Base-by-base conservation (phyloP, 108 stramenopile genomes). In the Nitzschia sp. region DNA sequence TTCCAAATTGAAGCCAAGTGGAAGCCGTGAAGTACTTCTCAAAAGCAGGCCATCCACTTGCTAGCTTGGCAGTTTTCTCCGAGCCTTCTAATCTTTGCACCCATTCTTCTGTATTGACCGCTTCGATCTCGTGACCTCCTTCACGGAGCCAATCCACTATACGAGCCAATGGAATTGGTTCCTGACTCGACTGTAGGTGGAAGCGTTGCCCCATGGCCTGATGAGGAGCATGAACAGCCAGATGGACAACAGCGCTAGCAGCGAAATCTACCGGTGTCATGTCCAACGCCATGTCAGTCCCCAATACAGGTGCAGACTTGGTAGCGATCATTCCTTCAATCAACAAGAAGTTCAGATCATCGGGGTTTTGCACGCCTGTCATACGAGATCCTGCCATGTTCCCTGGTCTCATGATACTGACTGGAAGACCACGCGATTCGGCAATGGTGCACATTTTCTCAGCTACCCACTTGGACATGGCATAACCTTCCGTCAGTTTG, bases 181-280 rank as follows among this genome's bases (percentile, higher is more conserved):
- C 42, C 14, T 66, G 58, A 10, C 65, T 58, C 15, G 58, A 40
- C 48, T 74, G 73, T 50, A 74, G 52, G 37, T 74, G 73, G 17
- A 74, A 43, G 10, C 73, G 73, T 29, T 74, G 73, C 11, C 73
- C 73, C 29, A 74, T 61, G 48, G 53, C 65, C 52, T 10, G 9
- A 8, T 67, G 59, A 7, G 73, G 73, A 15, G 56, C 67, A 42
- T 78, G 50, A 3, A 66, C 65, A 41, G 74, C 65, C 40, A 82
- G 64, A 40, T 70, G 60, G 20, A 88, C 79, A 22, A 91, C 77
- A 17, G 84, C 82, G n/a, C 70, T 71, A 10, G 90, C 85, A 9
- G 90, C 90, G 50, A 84, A 88, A 57, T 91, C 87, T 1, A 91
- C 86, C 2, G 90, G 87, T 37, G 90, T 91, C 63, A 86, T 61